phyloP scores from a whole-genome alignment of 208 protist genomes.

The Trypanosomatidae sp. region DNA sequence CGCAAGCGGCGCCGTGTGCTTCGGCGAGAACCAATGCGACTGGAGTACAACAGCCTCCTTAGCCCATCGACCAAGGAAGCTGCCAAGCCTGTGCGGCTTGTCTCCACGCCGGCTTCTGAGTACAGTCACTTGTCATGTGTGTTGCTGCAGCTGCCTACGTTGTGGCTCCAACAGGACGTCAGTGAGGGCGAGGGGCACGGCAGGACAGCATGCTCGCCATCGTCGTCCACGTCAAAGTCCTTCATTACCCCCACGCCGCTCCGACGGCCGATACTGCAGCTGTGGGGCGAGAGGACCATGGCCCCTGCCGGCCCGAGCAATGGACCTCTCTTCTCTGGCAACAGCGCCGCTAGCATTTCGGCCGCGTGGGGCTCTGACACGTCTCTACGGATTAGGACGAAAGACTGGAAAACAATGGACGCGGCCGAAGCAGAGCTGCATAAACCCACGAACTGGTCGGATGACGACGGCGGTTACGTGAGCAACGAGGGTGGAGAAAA shows the following conservation, averaged over 20 bases:
- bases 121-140: constrained; percentile 26
- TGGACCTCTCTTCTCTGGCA: neutral
- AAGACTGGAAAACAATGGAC: constrained; percentile 65
- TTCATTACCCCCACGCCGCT: constrained; percentile 7
- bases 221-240: neutral
- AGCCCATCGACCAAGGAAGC: neutral
- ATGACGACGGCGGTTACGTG: constrained; percentile 16
- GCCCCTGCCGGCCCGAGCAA: neutral
- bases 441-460: constrained; percentile 21
- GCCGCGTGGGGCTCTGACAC: constrained; percentile 18
- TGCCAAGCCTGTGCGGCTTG: constrained; percentile 1
- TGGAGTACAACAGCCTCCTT: constrained; percentile 23
- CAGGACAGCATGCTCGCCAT: neutral
- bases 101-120: constrained; percentile 18
- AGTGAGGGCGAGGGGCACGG: neutral
- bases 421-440: constrained; percentile 32
- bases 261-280: constrained; percentile 16
- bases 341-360: constrained; percentile 8
- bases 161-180: constrained; percentile 7
- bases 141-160: constrained; percentile 14
- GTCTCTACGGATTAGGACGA: constrained; percentile 25
- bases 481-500: constrained; percentile 2
- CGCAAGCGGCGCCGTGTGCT: constrained; percentile 7
- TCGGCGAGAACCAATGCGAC: constrained; percentile 19
- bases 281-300: constrained; percentile 25